phyloP scores from a whole-genome alignment of 495 filamentous ascomycete genomes.

The Astrocystis sublimbata region DNA sequence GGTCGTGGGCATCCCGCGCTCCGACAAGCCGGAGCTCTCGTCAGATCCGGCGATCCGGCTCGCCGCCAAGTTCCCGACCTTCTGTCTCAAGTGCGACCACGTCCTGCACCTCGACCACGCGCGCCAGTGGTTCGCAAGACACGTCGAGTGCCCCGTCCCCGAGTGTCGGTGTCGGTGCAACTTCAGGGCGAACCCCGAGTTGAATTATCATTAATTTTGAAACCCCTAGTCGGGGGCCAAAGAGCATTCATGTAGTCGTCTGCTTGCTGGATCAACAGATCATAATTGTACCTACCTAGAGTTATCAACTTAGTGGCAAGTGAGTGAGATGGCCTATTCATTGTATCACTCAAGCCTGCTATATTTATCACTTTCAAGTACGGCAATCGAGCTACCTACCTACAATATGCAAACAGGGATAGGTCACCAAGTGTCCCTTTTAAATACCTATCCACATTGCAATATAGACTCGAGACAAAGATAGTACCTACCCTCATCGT shows the following conservation, averaged over 20 bases:
- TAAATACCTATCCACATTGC: no score
- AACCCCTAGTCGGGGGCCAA: no score
- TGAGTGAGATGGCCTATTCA: no score
- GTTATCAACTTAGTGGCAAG: no score
- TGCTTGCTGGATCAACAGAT: not conserved
- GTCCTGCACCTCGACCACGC: slow-evolving; percentile 89
- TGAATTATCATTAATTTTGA: slow-evolving; percentile 47
- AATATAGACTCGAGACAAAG: no score
- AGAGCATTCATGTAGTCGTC: not conserved
- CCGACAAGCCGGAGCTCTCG: slow-evolving; percentile 57
- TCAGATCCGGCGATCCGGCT: slow-evolving; percentile 50
- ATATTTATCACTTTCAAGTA: no score
- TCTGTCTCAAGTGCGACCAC: slow-evolving; percentile 88
- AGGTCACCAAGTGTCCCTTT: no score
- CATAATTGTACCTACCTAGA: not conserved
- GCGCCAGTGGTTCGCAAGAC: slow-evolving; percentile 78
- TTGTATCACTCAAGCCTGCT: no score
- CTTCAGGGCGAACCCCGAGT: slow-evolving; percentile 48
- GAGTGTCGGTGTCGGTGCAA: slow-evolving; percentile 87
- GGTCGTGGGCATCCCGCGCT: slow-evolving; percentile 78
- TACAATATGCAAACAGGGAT: no score
- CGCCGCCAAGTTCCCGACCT: slow-evolving; percentile 62
- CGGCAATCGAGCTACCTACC: no score
- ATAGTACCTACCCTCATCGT: no score
- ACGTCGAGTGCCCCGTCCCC: slow-evolving; percentile 82